Conservation (phyloP, 2,329 filamentous ascomycete species). For the Tolypocladium paradoxum region DNA sequence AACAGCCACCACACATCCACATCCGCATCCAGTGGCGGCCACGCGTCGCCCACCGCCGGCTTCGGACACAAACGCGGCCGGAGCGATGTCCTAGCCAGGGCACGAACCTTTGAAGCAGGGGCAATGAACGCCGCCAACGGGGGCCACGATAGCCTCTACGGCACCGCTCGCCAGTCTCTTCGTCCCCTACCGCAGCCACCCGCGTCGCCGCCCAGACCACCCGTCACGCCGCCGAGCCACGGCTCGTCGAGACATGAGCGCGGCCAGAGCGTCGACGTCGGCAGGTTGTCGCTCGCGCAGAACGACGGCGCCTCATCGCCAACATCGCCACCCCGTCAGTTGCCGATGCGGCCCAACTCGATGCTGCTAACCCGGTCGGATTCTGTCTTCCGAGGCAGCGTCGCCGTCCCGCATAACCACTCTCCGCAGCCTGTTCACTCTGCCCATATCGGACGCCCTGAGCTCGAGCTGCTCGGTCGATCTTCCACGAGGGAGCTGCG, state of each 20-base stretch:
- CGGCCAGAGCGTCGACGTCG: conserved; percentile 55
- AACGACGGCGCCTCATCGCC: conserved; percentile 29
- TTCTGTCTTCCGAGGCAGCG: conserved; percentile 30
- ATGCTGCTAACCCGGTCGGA: conserved; percentile 51
- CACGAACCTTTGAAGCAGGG: conserved; percentile 34
- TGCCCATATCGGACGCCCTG: conserved; percentile 49
- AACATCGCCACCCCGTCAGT: conserved; percentile 29
- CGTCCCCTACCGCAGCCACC: conserved; percentile 63
- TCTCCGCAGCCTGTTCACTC: conserved; percentile 22
- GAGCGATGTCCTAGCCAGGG: conserved; percentile 55
- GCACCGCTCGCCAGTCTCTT: conserved; percentile 63
- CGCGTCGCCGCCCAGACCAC: conserved; percentile 30
- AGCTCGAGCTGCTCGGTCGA: conserved; percentile 71
- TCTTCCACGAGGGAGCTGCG: conserved; percentile 86
- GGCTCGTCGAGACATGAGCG: conserved; percentile 34
- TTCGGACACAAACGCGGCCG: conserved; percentile 57
- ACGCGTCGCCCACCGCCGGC: conserved; percentile 33
- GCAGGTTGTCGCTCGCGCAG: conserved; percentile 40
- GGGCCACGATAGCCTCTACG: conserved; percentile 55
- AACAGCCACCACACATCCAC: conserved; percentile 55
- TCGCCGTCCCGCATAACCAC: conserved; percentile 17
- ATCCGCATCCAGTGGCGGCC: conserved; percentile 56
- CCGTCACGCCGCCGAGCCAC: conserved; percentile 16
- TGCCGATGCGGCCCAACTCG: conserved; percentile 43
- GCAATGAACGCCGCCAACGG: conserved; percentile 32